Percentiles rank a stretch among this genome's conserved stretches.
phyloP scores from a whole-genome alignment of 2,329 filamentous ascomycete species.

The Neocucurbitaria cava region DNA sequence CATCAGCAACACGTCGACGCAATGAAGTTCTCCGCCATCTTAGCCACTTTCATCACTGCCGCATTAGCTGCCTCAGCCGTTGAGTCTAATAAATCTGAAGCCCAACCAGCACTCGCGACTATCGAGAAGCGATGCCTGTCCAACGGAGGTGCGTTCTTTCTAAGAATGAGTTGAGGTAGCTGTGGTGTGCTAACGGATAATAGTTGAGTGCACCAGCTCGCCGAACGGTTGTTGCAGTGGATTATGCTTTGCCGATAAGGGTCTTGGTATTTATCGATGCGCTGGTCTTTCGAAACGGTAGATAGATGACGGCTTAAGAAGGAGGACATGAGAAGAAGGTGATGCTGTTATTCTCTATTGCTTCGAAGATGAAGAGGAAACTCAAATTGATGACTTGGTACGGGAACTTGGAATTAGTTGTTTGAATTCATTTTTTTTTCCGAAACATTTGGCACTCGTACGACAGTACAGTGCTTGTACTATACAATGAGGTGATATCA shows the following conservation, averaged over 20 bases:
- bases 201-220: background rate
- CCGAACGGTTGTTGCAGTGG: constrained; percentile 1
- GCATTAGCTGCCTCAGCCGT: background rate
- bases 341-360: background rate
- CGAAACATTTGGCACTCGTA: background rate
- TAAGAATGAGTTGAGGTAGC: background rate
- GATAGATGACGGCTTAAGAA: background rate
- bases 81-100: background rate
- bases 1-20: background rate
- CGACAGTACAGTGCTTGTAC: constrained; percentile 12
- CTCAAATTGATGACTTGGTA: background rate
- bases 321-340: background rate
- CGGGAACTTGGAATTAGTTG: background rate
- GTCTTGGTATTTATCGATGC: background rate
- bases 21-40: background rate
- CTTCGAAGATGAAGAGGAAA: background rate
- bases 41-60: background rate
- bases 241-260: constrained; percentile 6
- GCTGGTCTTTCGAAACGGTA: constrained; percentile 1
- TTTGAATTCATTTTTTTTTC: background rate
- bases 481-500: constrained; percentile 18
- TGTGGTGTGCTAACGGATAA: background rate
- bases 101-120: background rate
- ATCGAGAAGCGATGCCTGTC: background rate
- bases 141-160: background rate